Conservation (phyloP, 352 stramenopile species). For the Phytophthora tubulina region DNA sequence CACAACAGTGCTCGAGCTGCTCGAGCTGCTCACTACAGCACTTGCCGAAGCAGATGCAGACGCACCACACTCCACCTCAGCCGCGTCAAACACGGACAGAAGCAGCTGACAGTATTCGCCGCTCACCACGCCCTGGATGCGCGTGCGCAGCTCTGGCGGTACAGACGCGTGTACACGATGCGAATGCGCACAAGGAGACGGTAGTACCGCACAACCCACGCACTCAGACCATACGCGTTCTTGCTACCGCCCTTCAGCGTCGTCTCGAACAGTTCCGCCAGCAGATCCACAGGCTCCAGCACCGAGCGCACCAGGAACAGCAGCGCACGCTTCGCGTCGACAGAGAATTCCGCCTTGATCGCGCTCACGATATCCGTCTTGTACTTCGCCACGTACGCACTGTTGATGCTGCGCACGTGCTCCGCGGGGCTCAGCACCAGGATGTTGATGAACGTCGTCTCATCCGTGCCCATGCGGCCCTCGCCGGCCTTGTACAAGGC, state of each 20-base stretch:
- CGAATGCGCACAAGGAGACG: constrained; percentile 67
- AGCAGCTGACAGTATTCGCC: too few relatives aligned
- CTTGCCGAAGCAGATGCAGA: neutral
- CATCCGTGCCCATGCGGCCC: constrained; percentile 66
- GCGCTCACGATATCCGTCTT: constrained; percentile 62
- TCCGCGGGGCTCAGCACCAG: constrained; percentile 50
- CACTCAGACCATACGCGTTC: constrained; percentile 65
- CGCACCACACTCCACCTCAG: neutral
- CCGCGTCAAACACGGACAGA: too few relatives aligned
- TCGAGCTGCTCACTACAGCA: constrained; percentile 15
- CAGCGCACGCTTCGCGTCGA: constrained; percentile 50
- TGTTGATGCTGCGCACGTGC: constrained; percentile 56
- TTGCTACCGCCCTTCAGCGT: constrained; percentile 73
- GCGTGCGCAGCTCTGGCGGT: constrained; percentile 14
- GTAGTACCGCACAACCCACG: constrained; percentile 75
- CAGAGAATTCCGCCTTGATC: constrained; percentile 65
- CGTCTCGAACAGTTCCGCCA: constrained; percentile 65
- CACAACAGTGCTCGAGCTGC: constrained; percentile 1
- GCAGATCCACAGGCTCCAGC: constrained; percentile 55
- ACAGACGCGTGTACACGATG: constrained; percentile 71
- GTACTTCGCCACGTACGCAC: constrained; percentile 63
- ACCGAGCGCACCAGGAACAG: constrained; percentile 55
- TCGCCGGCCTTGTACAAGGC: constrained; percentile 74
- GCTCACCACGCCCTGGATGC: too few relatives aligned
- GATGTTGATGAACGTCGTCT: constrained; percentile 59